Conservation (phyloP, 2,329 filamentous ascomycete species). For the Ceratocystis harringtonii region DNA sequence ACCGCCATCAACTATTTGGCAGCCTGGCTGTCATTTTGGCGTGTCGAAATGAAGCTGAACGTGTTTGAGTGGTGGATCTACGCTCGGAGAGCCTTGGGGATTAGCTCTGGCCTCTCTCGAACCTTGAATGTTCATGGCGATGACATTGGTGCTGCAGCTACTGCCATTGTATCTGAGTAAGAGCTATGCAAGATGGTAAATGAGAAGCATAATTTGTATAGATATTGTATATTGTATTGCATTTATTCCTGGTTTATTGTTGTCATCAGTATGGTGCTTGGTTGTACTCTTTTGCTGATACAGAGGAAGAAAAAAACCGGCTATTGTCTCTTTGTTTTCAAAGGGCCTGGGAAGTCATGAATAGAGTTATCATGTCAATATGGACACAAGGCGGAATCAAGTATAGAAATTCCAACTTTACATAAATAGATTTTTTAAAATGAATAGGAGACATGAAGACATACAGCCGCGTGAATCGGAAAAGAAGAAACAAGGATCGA, state of each 20-base stretch:
- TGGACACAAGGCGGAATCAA: too few relatives aligned
- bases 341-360: too few relatives aligned
- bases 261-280: neutral
- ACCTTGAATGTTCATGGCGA: neutral
- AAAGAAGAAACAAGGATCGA: neutral
- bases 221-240: slow-evolving; percentile 7
- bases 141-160: neutral
- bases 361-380: too few relatives aligned
- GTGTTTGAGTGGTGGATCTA: slow-evolving; percentile 47
- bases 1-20: slow-evolving; percentile 39
- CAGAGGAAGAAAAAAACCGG: neutral
- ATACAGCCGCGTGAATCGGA: neutral
- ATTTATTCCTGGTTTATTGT: neutral
- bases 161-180: neutral
- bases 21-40: slow-evolving; percentile 43
- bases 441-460: neutral
- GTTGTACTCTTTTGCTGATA: neutral
- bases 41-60: slow-evolving; percentile 48
- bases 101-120: slow-evolving; percentile 16
- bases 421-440: neutral
- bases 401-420: neutral
- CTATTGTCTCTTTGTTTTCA: neutral
- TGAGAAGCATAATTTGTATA: neutral
- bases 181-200: neutral
- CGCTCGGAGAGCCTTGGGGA: slow-evolving; percentile 34